A percentile compares a stretch with the other conserved stretches of the same genome.
phyloP scores from a whole-genome alignment of 139 green algal genomes.

The Chloropicon primus region DNA sequence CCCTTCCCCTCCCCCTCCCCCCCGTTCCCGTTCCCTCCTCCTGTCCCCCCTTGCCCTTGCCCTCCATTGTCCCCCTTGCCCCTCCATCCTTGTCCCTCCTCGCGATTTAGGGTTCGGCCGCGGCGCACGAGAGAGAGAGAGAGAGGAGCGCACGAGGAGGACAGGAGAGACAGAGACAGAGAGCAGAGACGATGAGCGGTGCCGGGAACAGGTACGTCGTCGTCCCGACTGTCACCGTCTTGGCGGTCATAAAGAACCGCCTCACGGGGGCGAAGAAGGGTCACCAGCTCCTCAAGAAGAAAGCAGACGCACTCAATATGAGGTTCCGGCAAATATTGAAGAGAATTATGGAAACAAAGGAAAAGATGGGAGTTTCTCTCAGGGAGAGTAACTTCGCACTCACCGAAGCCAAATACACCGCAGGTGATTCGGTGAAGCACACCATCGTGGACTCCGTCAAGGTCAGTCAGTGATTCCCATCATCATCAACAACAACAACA shows the following conservation, averaged over 20 bases:
- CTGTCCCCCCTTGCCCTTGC: no score
- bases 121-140: no score
- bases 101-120: no score
- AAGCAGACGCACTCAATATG: conserved; percentile 93
- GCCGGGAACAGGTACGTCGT: conserved; percentile 21
- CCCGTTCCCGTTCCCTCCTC: no score
- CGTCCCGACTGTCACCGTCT: conserved; percentile 80
- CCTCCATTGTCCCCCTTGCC: no score
- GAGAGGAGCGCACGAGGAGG: no score
- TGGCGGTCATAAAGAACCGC: conserved; percentile 79
- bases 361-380: conserved; percentile 82
- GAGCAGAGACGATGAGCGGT: background rate
- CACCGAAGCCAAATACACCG: conserved; percentile 87
- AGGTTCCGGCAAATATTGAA: conserved; percentile 46
- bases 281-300: conserved; percentile 97
- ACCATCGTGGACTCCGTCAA: conserved; percentile 82
- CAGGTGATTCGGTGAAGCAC: conserved; percentile 83
- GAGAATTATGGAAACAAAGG: conserved; percentile 86
- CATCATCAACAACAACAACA: no score
- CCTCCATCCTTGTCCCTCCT: no score
- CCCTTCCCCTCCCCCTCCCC: no score
- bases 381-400: conserved; percentile 79
- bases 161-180: no score
- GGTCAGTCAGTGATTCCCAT: conserved; percentile 6
- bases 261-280: conserved; percentile 83